Evolutionary conservation across 116 monocot species (phyloP).

Genomic region (Iris pallida): DNA sequence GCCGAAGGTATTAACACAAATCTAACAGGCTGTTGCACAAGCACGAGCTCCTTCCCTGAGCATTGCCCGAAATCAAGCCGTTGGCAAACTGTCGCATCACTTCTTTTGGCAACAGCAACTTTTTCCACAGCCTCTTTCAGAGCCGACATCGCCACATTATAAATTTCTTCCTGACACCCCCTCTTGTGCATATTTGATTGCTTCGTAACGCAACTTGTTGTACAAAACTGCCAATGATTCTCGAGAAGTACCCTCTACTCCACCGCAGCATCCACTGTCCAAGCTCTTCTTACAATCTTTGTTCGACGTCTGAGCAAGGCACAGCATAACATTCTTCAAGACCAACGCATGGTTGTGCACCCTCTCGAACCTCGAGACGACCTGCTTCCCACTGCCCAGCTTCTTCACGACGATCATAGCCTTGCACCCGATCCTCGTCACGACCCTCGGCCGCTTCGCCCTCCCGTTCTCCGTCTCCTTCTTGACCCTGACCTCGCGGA

Average conservation of each 20-base stretch:
- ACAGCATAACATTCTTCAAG: slow-evolving; percentile 2
- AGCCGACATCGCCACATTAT: slow-evolving; percentile 43
- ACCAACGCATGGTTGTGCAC: slow-evolving; percentile 38
- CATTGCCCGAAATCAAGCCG: neutral
- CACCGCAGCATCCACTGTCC: slow-evolving; percentile 8
- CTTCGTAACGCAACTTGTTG: slow-evolving; percentile 40
- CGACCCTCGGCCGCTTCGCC: slow-evolving; percentile 25
- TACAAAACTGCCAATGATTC: slow-evolving; percentile 33
- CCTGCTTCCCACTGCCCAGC: slow-evolving; percentile 30
- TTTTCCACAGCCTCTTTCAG: slow-evolving; percentile 49
- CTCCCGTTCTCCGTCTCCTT: slow-evolving; percentile 23
- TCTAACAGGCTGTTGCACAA: slow-evolving; percentile 19
- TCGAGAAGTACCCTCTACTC: slow-evolving; percentile 8
- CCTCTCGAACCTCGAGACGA: slow-evolving; percentile 30
- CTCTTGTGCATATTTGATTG: slow-evolving; percentile 43
- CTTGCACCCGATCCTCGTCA: slow-evolving; percentile 39
- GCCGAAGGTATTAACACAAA: slow-evolving; percentile 20
- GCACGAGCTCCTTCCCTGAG: slow-evolving; percentile 1
- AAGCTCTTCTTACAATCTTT: neutral
- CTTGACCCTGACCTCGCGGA: slow-evolving; percentile 24
- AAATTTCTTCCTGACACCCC: slow-evolving; percentile 37
- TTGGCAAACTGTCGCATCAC: neutral
- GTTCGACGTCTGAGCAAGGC: slow-evolving; percentile 6
- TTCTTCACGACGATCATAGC: slow-evolving; percentile 40
- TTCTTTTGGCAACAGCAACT: slow-evolving; percentile 40